Evolutionary conservation across 23 red algal species (phyloP), one percentile per base, ranked within the genome.

Genomic region (Gracilaria gracilis): DNA sequence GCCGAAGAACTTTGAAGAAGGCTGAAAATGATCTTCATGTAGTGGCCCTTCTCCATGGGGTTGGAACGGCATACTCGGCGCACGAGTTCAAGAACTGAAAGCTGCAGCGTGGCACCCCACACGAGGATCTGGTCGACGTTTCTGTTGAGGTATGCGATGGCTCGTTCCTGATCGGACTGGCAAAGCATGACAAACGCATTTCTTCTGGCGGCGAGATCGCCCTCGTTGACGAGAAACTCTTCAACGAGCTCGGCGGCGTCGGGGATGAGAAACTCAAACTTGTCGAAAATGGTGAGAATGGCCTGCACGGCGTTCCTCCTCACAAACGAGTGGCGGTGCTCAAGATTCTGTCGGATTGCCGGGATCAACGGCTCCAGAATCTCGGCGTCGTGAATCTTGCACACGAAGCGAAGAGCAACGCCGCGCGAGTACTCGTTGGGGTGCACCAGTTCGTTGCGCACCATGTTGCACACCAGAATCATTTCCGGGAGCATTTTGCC

Each of bases 401-500:
- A 99, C 19, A 93, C 82, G 42, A 99, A 96, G 14, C 97, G 85
- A 55, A 99, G 91, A 32, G 97, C 94, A 74, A 80, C 91, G 23
- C 97, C 97, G 31, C 97, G 84, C 9, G 97, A 86, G 67, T 96
- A 99, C 80, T 99, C 97, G 92, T 99, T 99, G 39, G 97, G 90
- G 46, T 99, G 94, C 16, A 95, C 90, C 13, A 99, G 94, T 57
- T 99, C 97, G 40, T 96, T 99, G 40, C 97, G 89, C 44, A 99
- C 76, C 91, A 99, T 95, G 59, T 99, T 99, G 86, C 93, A 93
- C 21, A 99, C 97, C 31, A 99, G 75, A 54, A 99, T 99, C 93
- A 99, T 99, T 67, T 99, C 97, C 27, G 94, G 97, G 35, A 96
- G 94, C 93, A 99, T 96, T 54, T 95, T 96, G 3, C 97, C 97